Conservation (phyloP, 768 basidiomycete genomes). For the Naganishia vaughanmartiniae region DNA sequence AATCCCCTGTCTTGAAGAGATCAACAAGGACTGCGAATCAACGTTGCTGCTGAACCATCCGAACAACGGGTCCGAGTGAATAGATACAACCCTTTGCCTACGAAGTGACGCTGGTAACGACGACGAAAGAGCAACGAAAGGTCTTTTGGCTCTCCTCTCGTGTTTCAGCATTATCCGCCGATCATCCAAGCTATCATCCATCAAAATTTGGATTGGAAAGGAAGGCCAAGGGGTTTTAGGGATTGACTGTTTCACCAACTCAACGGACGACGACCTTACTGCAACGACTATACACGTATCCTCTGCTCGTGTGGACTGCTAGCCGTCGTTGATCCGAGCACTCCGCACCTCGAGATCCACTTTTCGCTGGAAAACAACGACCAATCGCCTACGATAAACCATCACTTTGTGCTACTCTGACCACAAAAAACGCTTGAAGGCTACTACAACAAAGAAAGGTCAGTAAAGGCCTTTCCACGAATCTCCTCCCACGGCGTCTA, state of each 20-base stretch:
- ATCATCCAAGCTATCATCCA: too few species aligned
- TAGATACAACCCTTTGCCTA: too few species aligned
- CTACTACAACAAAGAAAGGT: background rate
- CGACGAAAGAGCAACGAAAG: too few species aligned
- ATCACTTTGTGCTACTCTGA: background rate
- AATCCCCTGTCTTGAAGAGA: background rate
- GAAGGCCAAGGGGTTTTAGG: background rate
- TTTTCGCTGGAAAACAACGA: too few species aligned
- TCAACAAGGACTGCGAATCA: background rate
- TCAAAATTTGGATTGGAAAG: background rate
- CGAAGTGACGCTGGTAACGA: too few species aligned
- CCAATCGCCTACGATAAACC: background rate
- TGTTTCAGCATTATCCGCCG: background rate
- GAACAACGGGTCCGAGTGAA: background rate
- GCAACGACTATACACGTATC: background rate
- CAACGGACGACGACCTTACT: background rate
- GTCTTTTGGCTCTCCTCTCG: too few species aligned
- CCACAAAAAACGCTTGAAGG: background rate
- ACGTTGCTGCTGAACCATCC: background rate
- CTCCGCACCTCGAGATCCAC: too few species aligned
- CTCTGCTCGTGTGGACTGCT: too few species aligned
- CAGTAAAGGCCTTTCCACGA: background rate
- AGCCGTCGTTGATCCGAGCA: too few species aligned
- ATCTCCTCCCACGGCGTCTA: too few species aligned
- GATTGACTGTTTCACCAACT: background rate